A percentile compares a stretch with the other conserved stretches of the same genome.
phyloP scores from a whole-genome alignment of 2,329 filamentous ascomycete species.

The Helotiales sp. region DNA sequence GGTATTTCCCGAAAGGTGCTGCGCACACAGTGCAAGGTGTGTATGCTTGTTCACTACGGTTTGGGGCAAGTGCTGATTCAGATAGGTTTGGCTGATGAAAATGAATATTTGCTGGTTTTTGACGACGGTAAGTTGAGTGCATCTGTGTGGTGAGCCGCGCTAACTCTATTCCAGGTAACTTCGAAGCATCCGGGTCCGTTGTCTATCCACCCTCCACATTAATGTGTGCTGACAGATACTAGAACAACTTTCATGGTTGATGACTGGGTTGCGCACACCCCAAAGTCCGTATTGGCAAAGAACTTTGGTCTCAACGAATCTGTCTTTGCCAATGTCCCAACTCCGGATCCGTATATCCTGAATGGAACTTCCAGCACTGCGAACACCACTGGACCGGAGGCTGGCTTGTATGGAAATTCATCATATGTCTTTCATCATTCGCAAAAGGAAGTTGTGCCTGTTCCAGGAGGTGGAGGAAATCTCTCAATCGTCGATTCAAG shows the following conservation, averaged over 20 bases:
- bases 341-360: conserved; percentile 60
- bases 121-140: conserved; percentile 49
- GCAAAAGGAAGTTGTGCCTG: conserved; percentile 38
- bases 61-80: background rate
- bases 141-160: background rate
- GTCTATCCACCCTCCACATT: background rate
- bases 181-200: conserved; percentile 52
- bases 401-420: conserved; percentile 53
- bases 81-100: conserved; percentile 59
- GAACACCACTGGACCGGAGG: conserved; percentile 46
- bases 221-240: background rate
- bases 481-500: conserved; percentile 65
- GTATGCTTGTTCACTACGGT: background rate
- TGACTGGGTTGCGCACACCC: conserved; percentile 69
- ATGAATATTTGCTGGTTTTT: conserved; percentile 67
- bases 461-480: conserved; percentile 61
- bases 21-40: conserved; percentile 60
- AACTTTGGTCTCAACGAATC: conserved; percentile 65
- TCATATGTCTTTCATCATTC: conserved; percentile 63
- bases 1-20: conserved; percentile 68
- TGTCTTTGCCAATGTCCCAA: conserved; percentile 59
- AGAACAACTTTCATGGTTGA: conserved; percentile 70
- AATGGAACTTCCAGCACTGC: conserved; percentile 53
- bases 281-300: conserved; percentile 62
- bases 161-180: conserved; percentile 43